These are phyloP conservation scores for Oxyria digyna DNA, from an alignment of 148 eudicot species.

Conservation along the genomic window DNA sequence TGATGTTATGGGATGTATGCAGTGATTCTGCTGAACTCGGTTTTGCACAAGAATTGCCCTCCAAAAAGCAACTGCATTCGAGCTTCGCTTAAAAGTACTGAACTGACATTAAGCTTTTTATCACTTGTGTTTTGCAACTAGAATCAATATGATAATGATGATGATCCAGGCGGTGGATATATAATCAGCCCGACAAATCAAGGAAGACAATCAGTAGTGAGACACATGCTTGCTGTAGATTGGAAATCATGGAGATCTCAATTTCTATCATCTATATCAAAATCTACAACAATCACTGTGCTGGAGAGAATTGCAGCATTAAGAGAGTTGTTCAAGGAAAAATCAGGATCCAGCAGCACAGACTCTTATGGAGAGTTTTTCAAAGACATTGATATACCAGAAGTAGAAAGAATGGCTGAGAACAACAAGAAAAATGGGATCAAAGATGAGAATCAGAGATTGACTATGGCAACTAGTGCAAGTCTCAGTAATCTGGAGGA, in stretches of 20 bases:
- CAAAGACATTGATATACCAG: slow-evolving; percentile 19
- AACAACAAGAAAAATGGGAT: slow-evolving; percentile 9
- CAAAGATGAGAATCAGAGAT: slow-evolving; percentile 19
- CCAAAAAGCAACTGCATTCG: slow-evolving; percentile 46
- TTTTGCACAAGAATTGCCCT: slow-evolving; percentile 46
- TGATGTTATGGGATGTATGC: slow-evolving; percentile 12
- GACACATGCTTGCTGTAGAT: slow-evolving; percentile 65
- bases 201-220: slow-evolving; percentile 48
- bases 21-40: slow-evolving; percentile 62
- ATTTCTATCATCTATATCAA: slow-evolving; percentile 20
- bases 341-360: slow-evolving; percentile 20
- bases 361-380: slow-evolving; percentile 11
- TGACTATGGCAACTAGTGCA: slow-evolving; percentile 15
- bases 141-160: background rate
- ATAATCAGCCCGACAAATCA: slow-evolving; percentile 39
- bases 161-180: slow-evolving; percentile 56
- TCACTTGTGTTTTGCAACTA: slow-evolving; percentile 2
- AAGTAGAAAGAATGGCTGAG: slow-evolving; percentile 16
- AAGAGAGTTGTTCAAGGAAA: slow-evolving; percentile 45
- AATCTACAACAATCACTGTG: slow-evolving; percentile 44
- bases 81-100: slow-evolving; percentile 55
- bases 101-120: slow-evolving; percentile 14
- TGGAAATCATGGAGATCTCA: slow-evolving; percentile 59
- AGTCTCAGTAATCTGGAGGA: slow-evolving; percentile 38
- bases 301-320: slow-evolving; percentile 60